These are phyloP conservation scores for Tulasnella sp. DNA, from an alignment of 768 basidiomycete species.

Conservation along the genomic window DNA sequence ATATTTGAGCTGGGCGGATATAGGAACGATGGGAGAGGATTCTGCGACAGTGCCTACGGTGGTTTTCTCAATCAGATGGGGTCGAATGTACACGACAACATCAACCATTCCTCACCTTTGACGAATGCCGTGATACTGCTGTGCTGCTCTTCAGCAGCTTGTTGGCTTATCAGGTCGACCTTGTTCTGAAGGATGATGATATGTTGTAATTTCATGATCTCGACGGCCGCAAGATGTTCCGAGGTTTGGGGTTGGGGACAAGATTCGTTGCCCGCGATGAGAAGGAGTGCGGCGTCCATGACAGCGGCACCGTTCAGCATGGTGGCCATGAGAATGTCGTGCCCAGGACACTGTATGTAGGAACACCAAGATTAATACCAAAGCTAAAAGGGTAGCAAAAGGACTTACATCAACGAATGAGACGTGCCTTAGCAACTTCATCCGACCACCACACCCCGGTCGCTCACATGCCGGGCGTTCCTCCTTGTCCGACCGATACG, in stretches of 20 bases:
- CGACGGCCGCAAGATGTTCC: slow-evolving; percentile 95
- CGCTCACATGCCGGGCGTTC: slow-evolving; percentile 88
- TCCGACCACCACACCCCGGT: slow-evolving; percentile 78
- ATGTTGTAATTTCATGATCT: slow-evolving; percentile 98
- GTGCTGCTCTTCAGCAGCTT: slow-evolving; percentile 88
- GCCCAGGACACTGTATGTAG: slow-evolving; percentile 54
- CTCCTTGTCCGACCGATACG: slow-evolving; percentile 90
- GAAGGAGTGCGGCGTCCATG: slow-evolving; percentile 95
- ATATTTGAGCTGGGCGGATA: slow-evolving; percentile 97
- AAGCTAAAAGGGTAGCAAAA: background rate
- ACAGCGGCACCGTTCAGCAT: slow-evolving; percentile 99
- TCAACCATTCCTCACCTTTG: slow-evolving; percentile 76
- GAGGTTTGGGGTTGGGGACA: slow-evolving; percentile 99
- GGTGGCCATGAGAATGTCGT: slow-evolving; percentile 99
- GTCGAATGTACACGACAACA: background rate
- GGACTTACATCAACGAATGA: slow-evolving; percentile 76
- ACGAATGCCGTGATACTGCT: slow-evolving; percentile 94
- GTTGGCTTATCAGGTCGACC: slow-evolving; percentile 94
- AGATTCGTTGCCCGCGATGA: slow-evolving; percentile 96
- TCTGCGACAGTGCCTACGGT: slow-evolving; percentile 85
- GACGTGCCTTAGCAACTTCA: slow-evolving; percentile 92
- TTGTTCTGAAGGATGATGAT: slow-evolving; percentile 99
- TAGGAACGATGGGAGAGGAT: slow-evolving; percentile 94
- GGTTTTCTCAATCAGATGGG: background rate
- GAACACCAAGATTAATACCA: too few species aligned